A percentile compares a stretch with the other conserved stretches of the same genome.
Evolutionary conservation across 2,329 filamentous ascomycete species (phyloP).

Genomic region (Emergomyces orientalis): DNA sequence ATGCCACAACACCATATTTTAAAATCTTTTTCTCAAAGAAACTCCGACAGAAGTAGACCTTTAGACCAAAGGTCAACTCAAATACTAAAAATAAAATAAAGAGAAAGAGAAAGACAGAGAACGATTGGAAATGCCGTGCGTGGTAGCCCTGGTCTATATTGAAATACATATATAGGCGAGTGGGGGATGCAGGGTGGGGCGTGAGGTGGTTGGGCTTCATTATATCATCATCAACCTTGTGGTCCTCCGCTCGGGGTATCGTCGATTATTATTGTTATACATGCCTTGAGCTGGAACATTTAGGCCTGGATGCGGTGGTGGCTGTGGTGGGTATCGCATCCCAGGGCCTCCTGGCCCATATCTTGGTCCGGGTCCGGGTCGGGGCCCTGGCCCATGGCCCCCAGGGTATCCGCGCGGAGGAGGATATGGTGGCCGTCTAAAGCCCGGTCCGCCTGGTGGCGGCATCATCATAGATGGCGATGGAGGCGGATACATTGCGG

Average conservation of each 20-base stretch:
- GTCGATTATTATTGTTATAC: conserved; percentile 24
- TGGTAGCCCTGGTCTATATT: too few relatives aligned
- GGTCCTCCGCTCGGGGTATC: conserved; percentile 42
- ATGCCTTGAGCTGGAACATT: neutral
- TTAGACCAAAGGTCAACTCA: neutral
- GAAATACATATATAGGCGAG: neutral
- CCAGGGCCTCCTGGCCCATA: conserved; percentile 5
- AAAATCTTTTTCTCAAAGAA: neutral
- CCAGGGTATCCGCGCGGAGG: conserved; percentile 12
- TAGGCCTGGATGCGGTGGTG: conserved; percentile 4
- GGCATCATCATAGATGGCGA: conserved; percentile 25
- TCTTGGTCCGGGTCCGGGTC: conserved; percentile 20
- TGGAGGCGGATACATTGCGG: conserved; percentile 32
- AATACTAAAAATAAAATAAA: neutral
- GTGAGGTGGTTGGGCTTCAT: conserved; percentile 14
- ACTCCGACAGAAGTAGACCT: neutral
- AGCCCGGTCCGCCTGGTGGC: conserved; percentile 15
- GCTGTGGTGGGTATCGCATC: conserved; percentile 3
- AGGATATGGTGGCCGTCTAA: conserved; percentile 11
- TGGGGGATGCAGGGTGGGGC: neutral
- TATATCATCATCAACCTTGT: conserved; percentile 43
- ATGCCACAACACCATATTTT: neutral
- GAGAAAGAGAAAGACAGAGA: neutral
- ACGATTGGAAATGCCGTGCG: too few relatives aligned
- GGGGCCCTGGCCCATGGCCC: conserved; percentile 17